These are phyloP conservation scores for Septoria petroselini DNA, from an alignment of 2,329 filamentous ascomycete species.

Conservation along the genomic window DNA sequence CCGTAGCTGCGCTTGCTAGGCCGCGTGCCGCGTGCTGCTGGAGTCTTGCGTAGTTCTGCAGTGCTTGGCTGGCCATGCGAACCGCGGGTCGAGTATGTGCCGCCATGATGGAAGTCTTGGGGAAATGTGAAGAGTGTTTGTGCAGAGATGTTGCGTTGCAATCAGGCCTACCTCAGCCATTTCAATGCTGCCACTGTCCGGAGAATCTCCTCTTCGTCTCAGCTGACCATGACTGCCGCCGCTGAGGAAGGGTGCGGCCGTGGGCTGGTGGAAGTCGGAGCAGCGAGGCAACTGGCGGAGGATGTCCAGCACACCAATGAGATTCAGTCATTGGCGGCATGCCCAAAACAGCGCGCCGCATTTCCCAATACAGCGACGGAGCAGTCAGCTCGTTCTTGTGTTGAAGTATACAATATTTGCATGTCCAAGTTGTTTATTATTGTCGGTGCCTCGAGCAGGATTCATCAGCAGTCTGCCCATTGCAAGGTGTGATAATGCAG, in stretches of 20 bases:
- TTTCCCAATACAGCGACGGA: background rate
- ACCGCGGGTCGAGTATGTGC: constrained; percentile 7
- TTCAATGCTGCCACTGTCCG: too few relatives aligned
- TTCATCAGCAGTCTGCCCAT: too few relatives aligned
- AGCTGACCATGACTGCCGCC: background rate
- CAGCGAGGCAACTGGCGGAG: background rate
- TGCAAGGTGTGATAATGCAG: too few relatives aligned
- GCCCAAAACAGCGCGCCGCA: background rate
- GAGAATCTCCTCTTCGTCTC: background rate
- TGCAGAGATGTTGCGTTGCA: background rate
- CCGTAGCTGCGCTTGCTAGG: constrained; percentile 30
- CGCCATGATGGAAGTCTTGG: constrained; percentile 10
- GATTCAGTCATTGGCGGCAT: background rate
- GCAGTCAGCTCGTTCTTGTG: too few relatives aligned
- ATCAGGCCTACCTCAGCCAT: too few relatives aligned
- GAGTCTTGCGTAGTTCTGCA: background rate
- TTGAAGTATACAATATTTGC: too few relatives aligned
- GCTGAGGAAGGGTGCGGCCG: background rate
- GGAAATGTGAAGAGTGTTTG: background rate
- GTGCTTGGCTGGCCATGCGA: constrained; percentile 13
- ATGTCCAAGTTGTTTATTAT: too few relatives aligned
- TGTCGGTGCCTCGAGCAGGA: too few relatives aligned
- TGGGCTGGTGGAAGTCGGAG: background rate
- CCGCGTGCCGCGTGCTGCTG: constrained; percentile 13
- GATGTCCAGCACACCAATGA: background rate